phyloP scores from a whole-genome alignment of 2,329 filamentous ascomycete genomes.

The Claviceps sp. region DNA sequence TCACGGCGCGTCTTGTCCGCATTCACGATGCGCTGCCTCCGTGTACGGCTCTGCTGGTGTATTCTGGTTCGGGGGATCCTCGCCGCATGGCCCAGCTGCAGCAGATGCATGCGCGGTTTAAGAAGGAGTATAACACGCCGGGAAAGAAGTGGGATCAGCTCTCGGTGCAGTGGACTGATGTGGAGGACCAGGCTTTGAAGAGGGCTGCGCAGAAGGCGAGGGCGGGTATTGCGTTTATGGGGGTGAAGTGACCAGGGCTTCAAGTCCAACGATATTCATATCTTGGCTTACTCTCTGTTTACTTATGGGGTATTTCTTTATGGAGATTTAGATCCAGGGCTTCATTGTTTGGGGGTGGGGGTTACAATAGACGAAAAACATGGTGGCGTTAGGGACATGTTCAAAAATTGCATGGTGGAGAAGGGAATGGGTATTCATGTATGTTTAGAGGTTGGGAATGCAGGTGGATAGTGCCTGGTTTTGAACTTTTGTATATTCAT shows the following conservation, averaged over 20 bases:
- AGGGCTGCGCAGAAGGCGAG: constrained; percentile 43
- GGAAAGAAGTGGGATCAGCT: constrained; percentile 54
- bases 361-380: too few species aligned
- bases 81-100: constrained; percentile 50
- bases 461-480: too few species aligned
- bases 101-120: constrained; percentile 45
- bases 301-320: too few species aligned
- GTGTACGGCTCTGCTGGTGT: constrained; percentile 51
- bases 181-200: constrained; percentile 48
- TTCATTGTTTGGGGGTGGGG: too few species aligned
- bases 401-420: too few species aligned
- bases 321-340: too few species aligned
- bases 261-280: too few species aligned
- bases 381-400: too few species aligned
- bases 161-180: constrained; percentile 54
- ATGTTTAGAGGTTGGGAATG: too few species aligned
- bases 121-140: constrained; percentile 49
- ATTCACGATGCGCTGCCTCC: constrained; percentile 47
- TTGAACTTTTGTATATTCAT: too few species aligned
- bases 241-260: constrained; percentile 38
- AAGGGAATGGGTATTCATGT: too few species aligned
- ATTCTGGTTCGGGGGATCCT: constrained; percentile 55
- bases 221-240: constrained; percentile 50
- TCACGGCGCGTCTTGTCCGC: constrained; percentile 35
- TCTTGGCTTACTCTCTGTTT: background rate